phyloP scores from a whole-genome alignment of 1,139 yeast species.

The Candida gigantensis region DNA sequence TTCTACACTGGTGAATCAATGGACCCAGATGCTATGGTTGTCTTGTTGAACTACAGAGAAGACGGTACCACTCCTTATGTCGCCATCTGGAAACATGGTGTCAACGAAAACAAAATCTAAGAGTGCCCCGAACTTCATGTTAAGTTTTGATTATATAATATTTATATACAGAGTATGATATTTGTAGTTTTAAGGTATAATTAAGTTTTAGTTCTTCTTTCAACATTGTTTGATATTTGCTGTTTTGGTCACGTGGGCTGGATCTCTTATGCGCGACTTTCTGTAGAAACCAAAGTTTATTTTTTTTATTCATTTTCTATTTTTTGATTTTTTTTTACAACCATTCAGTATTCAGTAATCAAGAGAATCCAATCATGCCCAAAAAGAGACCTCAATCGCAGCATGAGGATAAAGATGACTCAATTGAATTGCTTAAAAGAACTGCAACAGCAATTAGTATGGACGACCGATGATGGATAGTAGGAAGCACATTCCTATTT shows the following conservation, averaged over 20 bases:
- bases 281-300: no score
- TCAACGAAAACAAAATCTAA: conserved; percentile 84
- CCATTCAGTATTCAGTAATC: not conserved
- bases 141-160: conserved; percentile 7
- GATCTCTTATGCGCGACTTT: no score
- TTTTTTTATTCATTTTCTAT: not conserved
- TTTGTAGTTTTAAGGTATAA: conserved; percentile 6
- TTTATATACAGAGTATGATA: conserved; percentile 7
- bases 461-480: conserved; percentile 13
- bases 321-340: conserved; percentile 4
- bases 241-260: no score
- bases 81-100: conserved; percentile 99
- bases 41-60: conserved; percentile 98
- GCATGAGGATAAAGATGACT: conserved; percentile 12
- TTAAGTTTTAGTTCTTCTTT: conserved; percentile 2
- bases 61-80: conserved; percentile 98
- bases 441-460: conserved; percentile 22
- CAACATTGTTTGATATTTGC: no score
- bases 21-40: conserved; percentile 99
- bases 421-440: conserved; percentile 17
- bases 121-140: conserved; percentile 10
- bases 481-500: not conserved
- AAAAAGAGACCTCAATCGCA: conserved; percentile 11
- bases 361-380: conserved; percentile 11
- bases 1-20: conserved; percentile 99